Evolutionary conservation across 2,329 filamentous ascomycete species (phyloP).

Genomic region (Fusarium foetens): DNA sequence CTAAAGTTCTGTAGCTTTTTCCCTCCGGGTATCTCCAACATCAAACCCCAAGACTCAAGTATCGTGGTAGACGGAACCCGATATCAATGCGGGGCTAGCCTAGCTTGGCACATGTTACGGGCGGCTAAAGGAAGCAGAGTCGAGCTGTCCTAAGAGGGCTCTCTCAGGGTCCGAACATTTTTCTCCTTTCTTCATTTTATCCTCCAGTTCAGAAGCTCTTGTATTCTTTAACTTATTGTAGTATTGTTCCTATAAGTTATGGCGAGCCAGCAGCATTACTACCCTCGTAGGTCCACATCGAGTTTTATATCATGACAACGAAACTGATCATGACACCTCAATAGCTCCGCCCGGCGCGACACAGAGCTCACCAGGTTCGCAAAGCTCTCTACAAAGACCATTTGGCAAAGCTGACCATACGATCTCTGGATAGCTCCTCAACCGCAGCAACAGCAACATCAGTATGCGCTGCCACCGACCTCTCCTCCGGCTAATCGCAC

Average conservation of each 20-base stretch:
- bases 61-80: slow-evolving; percentile 14
- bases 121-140: slow-evolving; percentile 33
- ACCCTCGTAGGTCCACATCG: slow-evolving; percentile 55
- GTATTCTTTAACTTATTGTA: not conserved
- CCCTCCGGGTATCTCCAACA: not conserved
- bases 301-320: slow-evolving; percentile 25
- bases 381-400: not conserved
- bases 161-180: slow-evolving; percentile 8
- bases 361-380: slow-evolving; percentile 45
- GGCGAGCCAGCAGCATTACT: slow-evolving; percentile 56
- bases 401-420: slow-evolving; percentile 22
- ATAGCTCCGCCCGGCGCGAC: slow-evolving; percentile 55
- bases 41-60: slow-evolving; percentile 5
- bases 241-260: slow-evolving; percentile 44
- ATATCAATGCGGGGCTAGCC: slow-evolving; percentile 32
- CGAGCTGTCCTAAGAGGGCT: slow-evolving; percentile 14
- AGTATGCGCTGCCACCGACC: slow-evolving; percentile 59
- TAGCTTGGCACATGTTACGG: slow-evolving; percentile 34
- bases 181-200: slow-evolving; percentile 2
- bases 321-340: slow-evolving; percentile 38
- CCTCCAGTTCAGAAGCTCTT: not conserved
- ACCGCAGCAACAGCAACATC: slow-evolving; percentile 48
- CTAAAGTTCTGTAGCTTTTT: not conserved
- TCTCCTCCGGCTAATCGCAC: slow-evolving; percentile 59
- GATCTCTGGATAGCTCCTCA: slow-evolving; percentile 33